A percentile compares a stretch with the other conserved stretches of the same genome.
phyloP scores from a whole-genome alignment of 1,284 basidiomycete species.

The Puccinia sorghi region DNA sequence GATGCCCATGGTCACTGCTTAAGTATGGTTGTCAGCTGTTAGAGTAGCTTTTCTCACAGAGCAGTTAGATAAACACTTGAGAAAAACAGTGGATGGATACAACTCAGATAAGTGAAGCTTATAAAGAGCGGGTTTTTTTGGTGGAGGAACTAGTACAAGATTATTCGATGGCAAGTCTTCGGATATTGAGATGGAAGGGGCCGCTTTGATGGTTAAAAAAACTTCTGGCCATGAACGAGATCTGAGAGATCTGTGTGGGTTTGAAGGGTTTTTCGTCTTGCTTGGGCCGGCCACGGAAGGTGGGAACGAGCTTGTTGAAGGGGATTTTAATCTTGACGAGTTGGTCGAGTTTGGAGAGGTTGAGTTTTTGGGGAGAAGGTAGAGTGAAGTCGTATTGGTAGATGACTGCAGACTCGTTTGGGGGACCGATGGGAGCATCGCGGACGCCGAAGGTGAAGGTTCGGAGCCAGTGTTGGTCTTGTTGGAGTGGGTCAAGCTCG shows the following conservation, averaged over 20 bases:
- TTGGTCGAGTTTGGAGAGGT: not conserved
- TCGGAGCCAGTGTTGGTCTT: not conserved
- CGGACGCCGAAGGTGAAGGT: not conserved
- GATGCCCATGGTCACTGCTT: too few species aligned
- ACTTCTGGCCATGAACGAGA: slow-evolving; percentile 36
- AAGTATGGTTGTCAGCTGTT: too few species aligned
- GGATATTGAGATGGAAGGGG: slow-evolving; percentile 14
- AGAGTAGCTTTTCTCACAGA: too few species aligned
- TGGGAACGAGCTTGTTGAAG: slow-evolving; percentile 8
- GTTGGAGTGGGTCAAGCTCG: not conserved
- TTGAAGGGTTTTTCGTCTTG: slow-evolving; percentile 6
- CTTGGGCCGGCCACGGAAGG: slow-evolving; percentile 1
- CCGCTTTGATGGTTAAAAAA: slow-evolving; percentile 33
- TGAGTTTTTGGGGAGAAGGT: not conserved
- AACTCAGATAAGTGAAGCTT: too few species aligned
- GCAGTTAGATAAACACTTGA: too few species aligned
- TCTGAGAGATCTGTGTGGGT: not conserved
- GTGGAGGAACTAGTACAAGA: too few species aligned
- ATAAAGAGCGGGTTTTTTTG: too few species aligned
- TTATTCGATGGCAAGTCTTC: not conserved
- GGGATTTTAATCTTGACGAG: slow-evolving; percentile 12
- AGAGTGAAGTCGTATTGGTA: not conserved
- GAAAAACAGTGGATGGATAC: too few species aligned
- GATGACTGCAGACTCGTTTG: not conserved
- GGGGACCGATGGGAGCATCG: not conserved